Evolutionary conservation across 345 rosid genomes (phyloP), one percentile per base, ranked within the genome.

Genomic region (Combretum micranthum): DNA sequence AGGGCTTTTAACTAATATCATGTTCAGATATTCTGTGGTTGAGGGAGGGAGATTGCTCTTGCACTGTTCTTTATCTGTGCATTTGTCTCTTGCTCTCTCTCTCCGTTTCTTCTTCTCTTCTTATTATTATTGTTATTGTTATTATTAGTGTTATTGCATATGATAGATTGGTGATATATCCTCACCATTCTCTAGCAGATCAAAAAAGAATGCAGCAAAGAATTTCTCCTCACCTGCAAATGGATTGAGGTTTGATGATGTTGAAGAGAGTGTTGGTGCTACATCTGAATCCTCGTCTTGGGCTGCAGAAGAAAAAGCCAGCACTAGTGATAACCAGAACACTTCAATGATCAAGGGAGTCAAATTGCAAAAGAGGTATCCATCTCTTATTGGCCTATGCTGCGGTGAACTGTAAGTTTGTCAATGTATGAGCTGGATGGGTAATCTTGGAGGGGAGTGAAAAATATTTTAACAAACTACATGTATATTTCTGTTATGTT

Each of bases 241-340:
- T 23, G 89, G 67, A 68, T 65, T 65, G 56, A 68, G 76, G 65
- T 66, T 71, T 60, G 68, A 20, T 46, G 68, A 62, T 39, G 39
- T 53, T 60, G 84, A 73, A 66, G 84, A 69, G 60, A 77, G 78
- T 63, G 54, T 72, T 59, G 66, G 75, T 49, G 80, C 75, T 70
- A 75, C 85, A 56, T 84, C 99, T 17, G 97, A 86, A 74, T 93
- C 88, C 58, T 80, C 78, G 55, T 87, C 96, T 43, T 77, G 82
- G 78, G 63, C 57, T 68, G 80, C 71, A 25, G 97, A 85, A 59
- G 91, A 93, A 50, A 87, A 73, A 72, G 83, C 77, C 52, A 78
- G 72, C 59, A 80, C 84, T 65, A 86, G 88, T 66, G 90, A 85
- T 71, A 71, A 75, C 56, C 81, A 75, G 54, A 79, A 63, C 53